Evolutionary conservation across 78 protist species (phyloP).

Genomic region (Dictyostelium discoideum): DNA sequence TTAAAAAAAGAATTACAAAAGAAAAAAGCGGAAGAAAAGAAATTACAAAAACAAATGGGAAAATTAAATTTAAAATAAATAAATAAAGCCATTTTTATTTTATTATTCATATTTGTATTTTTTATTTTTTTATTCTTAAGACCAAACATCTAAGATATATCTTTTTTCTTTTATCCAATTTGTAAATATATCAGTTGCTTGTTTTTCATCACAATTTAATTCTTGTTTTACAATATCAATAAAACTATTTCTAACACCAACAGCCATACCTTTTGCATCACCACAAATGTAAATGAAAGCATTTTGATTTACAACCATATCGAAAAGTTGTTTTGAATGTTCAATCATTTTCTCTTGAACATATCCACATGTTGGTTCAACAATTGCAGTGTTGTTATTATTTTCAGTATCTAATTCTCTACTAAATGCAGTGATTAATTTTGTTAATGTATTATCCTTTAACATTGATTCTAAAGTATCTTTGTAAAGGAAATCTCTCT

Average conservation of each 20-base stretch:
- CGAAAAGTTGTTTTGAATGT: slow-evolving; percentile 61
- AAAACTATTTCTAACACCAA: slow-evolving; percentile 43
- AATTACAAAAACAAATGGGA: slow-evolving; percentile 26
- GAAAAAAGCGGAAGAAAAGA: slow-evolving; percentile 11
- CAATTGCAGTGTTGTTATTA: background rate
- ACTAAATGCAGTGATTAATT: slow-evolving; percentile 76
- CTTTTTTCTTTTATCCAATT: slow-evolving; percentile 58
- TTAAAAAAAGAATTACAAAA: slow-evolving; percentile 15
- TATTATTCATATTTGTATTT: background rate
- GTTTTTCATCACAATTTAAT: slow-evolving; percentile 24
- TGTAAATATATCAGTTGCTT: slow-evolving; percentile 25
- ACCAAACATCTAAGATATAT: slow-evolving; percentile 71
- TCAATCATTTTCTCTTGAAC: slow-evolving; percentile 85
- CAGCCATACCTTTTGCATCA: slow-evolving; percentile 77
- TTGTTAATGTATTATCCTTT: slow-evolving; percentile 50
- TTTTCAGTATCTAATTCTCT: slow-evolving; percentile 44
- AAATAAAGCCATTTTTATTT: background rate
- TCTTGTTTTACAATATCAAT: slow-evolving; percentile 52
- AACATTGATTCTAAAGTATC: slow-evolving; percentile 58
- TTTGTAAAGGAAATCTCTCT: slow-evolving; percentile 87
- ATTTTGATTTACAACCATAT: slow-evolving; percentile 41
- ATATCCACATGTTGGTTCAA: slow-evolving; percentile 65
- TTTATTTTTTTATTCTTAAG: background rate
- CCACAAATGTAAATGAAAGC: slow-evolving; percentile 62
- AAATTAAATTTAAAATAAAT: slow-evolving; percentile 2